Base-by-base conservation (phyloP, 1,284 basidiomycete genomes). In the Ceratobasidium sp. region DNA sequence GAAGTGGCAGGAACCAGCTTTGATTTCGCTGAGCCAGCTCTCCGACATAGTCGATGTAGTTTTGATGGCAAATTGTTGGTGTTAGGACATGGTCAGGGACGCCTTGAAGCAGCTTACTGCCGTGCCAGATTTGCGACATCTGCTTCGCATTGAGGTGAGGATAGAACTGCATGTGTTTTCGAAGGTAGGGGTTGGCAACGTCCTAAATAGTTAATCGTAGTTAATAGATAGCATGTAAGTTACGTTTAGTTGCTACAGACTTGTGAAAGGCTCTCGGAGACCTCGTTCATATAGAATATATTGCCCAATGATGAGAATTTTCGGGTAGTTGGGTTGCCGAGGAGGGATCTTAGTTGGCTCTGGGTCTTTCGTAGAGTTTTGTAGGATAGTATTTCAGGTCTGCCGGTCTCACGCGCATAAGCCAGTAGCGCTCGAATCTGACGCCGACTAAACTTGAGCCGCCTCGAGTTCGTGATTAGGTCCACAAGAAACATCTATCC, bases 261-360 rank as follows among this genome's bases (percentile, higher is more conserved):
- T n/a, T n/a, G n/a, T n/a, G n/a, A n/a, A n/a, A n/a, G n/a, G n/a
- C n/a, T n/a, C n/a, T n/a, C n/a, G 53, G n/a, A 15, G 6, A 83
- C 60, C 39, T 82, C 79, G 70, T 84, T 85, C 44, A 85, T 73
- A 79, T 83, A 85, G 53, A 84, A 84, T 3, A 82, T 72, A 39
- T 84, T 84, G 13, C 82, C 82, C 12, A 77, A 79, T 1, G 53
- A 28, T 61, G 81, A 72, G 15, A 51, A 67, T 23, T 81, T 78
- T 68, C 81, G 81, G 26, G 72, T 55, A 3, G 79, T 84, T 39
- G 82, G 82, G 61, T 82, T 60, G 2, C 82, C 81, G 18, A 83
- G 55, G 18, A 79, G 39, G 23, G 75, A 73, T 13, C 61, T 66
- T 18, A 82, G 75, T 12, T 51, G 13, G 55, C 79, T 75, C 56